Base-by-base conservation (phyloP, 257 asterid genomes). In the Agastache rugosa region DNA sequence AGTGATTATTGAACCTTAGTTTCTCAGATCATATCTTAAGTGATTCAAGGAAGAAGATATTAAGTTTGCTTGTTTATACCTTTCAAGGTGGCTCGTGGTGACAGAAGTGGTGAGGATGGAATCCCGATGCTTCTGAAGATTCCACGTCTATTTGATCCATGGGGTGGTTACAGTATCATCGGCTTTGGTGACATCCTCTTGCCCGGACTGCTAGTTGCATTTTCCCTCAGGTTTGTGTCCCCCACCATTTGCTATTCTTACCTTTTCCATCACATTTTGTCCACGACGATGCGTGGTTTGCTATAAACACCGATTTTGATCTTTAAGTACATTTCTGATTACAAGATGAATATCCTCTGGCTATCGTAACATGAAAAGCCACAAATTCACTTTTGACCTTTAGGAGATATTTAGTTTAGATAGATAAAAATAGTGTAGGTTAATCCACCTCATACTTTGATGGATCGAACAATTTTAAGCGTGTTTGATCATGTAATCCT, bases 161-260 rank as follows among this genome's bases (percentile, higher is more conserved):
- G 97, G 97, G 96, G 97, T 62, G 96, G 97, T 75, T 92, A 84
- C 78, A 92, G 97, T 78, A 92, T 92, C 75, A 88, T 92, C 20
- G 97, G 97, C 80, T 92, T 92, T 56, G 97, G 97, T 16, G 97
- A 92, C 78, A 92, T 92, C 75, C 87, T 92, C 67, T 84, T 92
- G 77, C 96, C 97, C 31, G 97, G 97, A 67, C 76, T 92, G 27
- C 85, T 92, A 7, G 90, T 90, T 1, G 93, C 95, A 70, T 90
- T 92, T 85, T 82, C 97, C 42, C 97, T 92, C 62, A 87, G 97
- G 97, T 92, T 67, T 12, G 79, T 23, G 31, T 44, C 81, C 77
- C 71, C 63, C 42, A 5, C 12, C 60, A 8, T 14, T 63, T 29
- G 45, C 60, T 39, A 62, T 7, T 27, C 69, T 62, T 59, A 35